These are phyloP conservation scores for Spathaspora passalidarum DNA, from an alignment of 805 yeast genomes.

Conservation along the genomic window DNA sequence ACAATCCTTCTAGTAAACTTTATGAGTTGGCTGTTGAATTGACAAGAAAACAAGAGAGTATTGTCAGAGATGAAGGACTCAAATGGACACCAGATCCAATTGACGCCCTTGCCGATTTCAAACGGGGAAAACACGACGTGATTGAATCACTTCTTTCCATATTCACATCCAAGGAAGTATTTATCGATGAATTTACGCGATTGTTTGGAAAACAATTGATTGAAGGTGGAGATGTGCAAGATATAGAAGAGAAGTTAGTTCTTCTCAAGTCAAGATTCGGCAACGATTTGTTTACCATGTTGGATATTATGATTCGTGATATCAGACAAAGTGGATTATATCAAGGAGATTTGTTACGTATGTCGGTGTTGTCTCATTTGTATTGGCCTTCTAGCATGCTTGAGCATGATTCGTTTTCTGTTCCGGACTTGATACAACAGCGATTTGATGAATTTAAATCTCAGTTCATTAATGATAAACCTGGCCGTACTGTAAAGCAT, in stretches of 20 bases:
- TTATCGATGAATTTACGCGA: constrained; percentile 61
- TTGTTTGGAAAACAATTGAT: constrained; percentile 60
- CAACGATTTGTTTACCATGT: constrained; percentile 57
- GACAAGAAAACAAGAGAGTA: constrained; percentile 5
- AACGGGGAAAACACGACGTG: constrained; percentile 58
- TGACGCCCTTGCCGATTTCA: constrained; percentile 86
- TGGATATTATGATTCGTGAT: constrained; percentile 85
- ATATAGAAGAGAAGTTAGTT: constrained; percentile 42
- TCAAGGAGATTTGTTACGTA: constrained; percentile 33
- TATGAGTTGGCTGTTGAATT: constrained; percentile 57
- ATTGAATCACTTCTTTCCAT: constrained; percentile 71
- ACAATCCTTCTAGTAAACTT: constrained; percentile 37
- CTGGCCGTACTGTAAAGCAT: constrained; percentile 58
- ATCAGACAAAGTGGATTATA: constrained; percentile 35
- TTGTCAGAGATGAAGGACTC: constrained; percentile 27
- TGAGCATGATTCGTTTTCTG: constrained; percentile 35
- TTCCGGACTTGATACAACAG: constrained; percentile 46
- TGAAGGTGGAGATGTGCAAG: constrained; percentile 36
- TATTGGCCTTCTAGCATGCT: constrained; percentile 71
- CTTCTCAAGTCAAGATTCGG: constrained; percentile 64
- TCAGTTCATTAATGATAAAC: constrained; percentile 43
- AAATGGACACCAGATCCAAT: constrained; percentile 85
- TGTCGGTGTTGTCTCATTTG: constrained; percentile 67
- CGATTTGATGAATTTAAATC: constrained; percentile 43
- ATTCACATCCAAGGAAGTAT: constrained; percentile 64